Evolutionary conservation across 2,329 filamentous ascomycete species (phyloP), one percentile per base, ranked within the genome.

Genomic region (Neofusicoccum parvum): DNA sequence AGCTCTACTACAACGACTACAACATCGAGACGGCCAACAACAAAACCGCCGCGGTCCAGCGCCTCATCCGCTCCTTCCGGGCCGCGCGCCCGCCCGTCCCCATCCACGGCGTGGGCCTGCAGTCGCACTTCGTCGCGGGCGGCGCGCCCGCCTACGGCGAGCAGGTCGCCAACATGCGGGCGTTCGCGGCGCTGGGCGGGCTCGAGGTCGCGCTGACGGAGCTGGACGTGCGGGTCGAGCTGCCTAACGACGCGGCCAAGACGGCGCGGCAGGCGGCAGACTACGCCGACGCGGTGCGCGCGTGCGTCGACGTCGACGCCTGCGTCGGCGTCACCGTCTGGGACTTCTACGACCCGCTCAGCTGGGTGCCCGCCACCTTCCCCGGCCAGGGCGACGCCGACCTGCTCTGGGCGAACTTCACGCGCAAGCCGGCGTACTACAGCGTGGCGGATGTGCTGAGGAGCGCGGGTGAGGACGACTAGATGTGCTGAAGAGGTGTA

Each of bases 71-170:
- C 62, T 72, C 73, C 34, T 74, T 81, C 53, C 67, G 75, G 54
- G 72, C 73, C 1, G 75, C 76, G n/a, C 1, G 2, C 36, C 12
- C 51, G 11, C 73, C 73, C 5, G 74, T 78, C 56, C 71, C 79
- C 46, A 87, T 90, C 68, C 84, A 90, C 68, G 87, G 87, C 62
- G 81, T 90, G 5, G 87, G 88, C 14, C 79, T 89, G 70, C 87
- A 90, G 72, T 82, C 79, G 6, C 88, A 90, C 74, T 82, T 89
- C 60, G 83, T 86, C 65, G 83, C 85, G 7, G 85, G 86, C 70
- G 70, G 73, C n/a, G 81, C 83, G 1, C 83, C 86, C 0, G 75
- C 73, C 48, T 80, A 82, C 68, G 75, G 77, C 41, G 75, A 77
- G 12, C 79, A 85, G 50, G 76, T 78, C 37, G 76, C 79, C 0